phyloP scores from a whole-genome alignment of 495 filamentous ascomycete species.

The Xylaria palmicola region DNA sequence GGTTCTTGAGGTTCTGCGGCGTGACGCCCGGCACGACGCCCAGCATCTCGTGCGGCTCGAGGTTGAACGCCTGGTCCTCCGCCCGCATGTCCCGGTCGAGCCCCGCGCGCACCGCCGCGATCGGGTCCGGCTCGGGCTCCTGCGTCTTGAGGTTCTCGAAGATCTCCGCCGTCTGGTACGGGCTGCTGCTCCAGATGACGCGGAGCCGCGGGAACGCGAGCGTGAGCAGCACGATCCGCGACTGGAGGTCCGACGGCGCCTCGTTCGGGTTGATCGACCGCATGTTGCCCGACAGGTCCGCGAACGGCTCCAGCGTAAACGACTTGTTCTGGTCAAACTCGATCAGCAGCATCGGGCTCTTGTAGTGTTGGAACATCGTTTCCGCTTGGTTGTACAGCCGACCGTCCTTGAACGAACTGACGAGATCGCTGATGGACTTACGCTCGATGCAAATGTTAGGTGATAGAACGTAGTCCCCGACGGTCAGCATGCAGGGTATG shows the following conservation, averaged over 20 bases:
- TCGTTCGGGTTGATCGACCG: slow-evolving; percentile 54
- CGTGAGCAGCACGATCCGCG: slow-evolving; percentile 88
- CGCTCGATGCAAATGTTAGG: slow-evolving; percentile 91
- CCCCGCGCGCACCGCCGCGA: slow-evolving; percentile 79
- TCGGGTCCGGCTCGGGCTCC: slow-evolving; percentile 84
- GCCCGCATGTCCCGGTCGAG: slow-evolving; percentile 60
- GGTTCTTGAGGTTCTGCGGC: slow-evolving; percentile 64
- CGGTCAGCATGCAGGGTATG: slow-evolving; percentile 91
- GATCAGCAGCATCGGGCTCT: slow-evolving; percentile 85
- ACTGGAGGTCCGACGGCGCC: slow-evolving; percentile 73
- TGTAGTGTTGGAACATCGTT: slow-evolving; percentile 91
- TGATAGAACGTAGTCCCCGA: slow-evolving; percentile 92
- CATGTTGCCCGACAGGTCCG: slow-evolving; percentile 69
- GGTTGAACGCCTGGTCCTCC: slow-evolving; percentile 59
- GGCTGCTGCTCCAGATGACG: slow-evolving; percentile 90
- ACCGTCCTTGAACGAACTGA: slow-evolving; percentile 86
- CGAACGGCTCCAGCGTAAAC: slow-evolving; percentile 93
- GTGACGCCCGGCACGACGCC: slow-evolving; percentile 83
- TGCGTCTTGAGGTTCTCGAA: slow-evolving; percentile 90
- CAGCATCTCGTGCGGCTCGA: slow-evolving; percentile 80
- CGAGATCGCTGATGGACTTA: slow-evolving; percentile 87
- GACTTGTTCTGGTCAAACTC: slow-evolving; percentile 98
- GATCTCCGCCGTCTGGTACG: slow-evolving; percentile 96
- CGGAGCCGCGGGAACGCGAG: slow-evolving; percentile 86
- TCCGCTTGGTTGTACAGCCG: slow-evolving; percentile 90